Evolutionary conservation across 305 asterid genomes (phyloP).

Genomic region (Petunia hybrid): DNA sequence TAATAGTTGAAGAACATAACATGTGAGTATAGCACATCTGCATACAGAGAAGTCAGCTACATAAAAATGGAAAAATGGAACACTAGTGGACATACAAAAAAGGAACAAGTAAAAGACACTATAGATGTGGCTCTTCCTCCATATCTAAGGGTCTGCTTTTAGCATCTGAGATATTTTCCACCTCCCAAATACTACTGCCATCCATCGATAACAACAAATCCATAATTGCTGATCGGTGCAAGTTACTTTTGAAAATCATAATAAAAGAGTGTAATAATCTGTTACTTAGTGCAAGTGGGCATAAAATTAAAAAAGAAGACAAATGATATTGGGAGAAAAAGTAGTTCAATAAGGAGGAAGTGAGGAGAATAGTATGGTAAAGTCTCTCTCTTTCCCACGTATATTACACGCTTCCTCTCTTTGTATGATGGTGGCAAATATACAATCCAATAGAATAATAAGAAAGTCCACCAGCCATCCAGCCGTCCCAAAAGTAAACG

Average conservation of each 20-base stretch:
- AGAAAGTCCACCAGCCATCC: conserved; percentile 72
- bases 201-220: neutral
- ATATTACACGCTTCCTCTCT: conserved; percentile 33
- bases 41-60: conserved; percentile 22
- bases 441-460: conserved; percentile 38
- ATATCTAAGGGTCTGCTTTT: neutral
- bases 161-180: conserved; percentile 3
- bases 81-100: neutral
- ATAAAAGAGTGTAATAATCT: conserved; percentile 17
- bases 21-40: conserved; percentile 17
- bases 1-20: conserved; percentile 17
- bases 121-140: neutral
- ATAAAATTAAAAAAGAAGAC: neutral
- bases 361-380: conserved; percentile 32
- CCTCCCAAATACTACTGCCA: neutral
- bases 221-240: conserved; percentile 22
- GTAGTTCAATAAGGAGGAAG: conserved; percentile 20
- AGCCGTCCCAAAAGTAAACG: conserved; percentile 83
- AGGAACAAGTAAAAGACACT: neutral
- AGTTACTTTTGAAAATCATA: conserved; percentile 22
- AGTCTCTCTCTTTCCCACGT: conserved; percentile 30
- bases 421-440: conserved; percentile 22
- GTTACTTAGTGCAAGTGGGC: conserved; percentile 12
- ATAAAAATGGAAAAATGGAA: neutral
- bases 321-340: conserved; percentile 1